A percentile compares a stretch with the other conserved stretches of the same genome.
Evolutionary conservation across 768 basidiomycete genomes (phyloP).

Genomic region (Leccinum rimulosum): DNA sequence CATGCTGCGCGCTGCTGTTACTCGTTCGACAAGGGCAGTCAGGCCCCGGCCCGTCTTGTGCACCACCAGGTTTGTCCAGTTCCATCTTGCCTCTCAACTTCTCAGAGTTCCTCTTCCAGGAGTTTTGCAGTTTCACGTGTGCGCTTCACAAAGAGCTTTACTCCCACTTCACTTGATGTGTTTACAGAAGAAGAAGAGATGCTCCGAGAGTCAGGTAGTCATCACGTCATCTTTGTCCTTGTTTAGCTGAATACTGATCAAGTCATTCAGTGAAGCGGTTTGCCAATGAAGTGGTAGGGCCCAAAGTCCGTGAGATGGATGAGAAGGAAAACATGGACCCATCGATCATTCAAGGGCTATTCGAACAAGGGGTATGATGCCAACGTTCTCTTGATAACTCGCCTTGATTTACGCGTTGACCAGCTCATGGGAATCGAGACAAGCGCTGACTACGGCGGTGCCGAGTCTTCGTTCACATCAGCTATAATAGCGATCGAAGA

Average conservation of each 20-base stretch:
- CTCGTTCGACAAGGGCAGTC: slow-evolving; percentile 14
- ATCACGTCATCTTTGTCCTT: neutral
- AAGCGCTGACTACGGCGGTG: slow-evolving; percentile 74
- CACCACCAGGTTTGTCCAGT: slow-evolving; percentile 18
- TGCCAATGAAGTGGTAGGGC: slow-evolving; percentile 83
- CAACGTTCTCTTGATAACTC: neutral
- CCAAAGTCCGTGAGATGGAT: slow-evolving; percentile 96
- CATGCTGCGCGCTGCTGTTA: slow-evolving; percentile 27
- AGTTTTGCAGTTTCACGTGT: slow-evolving; percentile 25
- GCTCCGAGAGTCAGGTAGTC: slow-evolving; percentile 82
- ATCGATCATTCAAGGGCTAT: slow-evolving; percentile 78
- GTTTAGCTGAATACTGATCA: slow-evolving; percentile 3
- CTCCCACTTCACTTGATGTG: slow-evolving; percentile 63
- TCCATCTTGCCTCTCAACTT: neutral
- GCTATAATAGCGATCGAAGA: slow-evolving; percentile 98
- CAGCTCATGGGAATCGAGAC: slow-evolving; percentile 99
- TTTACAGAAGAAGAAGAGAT: slow-evolving; percentile 96
- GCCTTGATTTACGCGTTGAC: neutral
- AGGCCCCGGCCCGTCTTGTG: slow-evolving; percentile 1
- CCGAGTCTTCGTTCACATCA: slow-evolving; percentile 89
- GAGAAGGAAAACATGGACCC: slow-evolving; percentile 96
- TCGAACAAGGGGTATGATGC: slow-evolving; percentile 85
- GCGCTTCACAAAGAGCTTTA: slow-evolving; percentile 27
- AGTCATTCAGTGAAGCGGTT: slow-evolving; percentile 73
- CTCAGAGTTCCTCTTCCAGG: slow-evolving; percentile 9